A percentile compares a stretch with the other conserved stretches of the same genome.
Conservation (phyloP, 2,329 filamentous ascomycete genomes). For the Neopestalotiopsis sp. region DNA sequence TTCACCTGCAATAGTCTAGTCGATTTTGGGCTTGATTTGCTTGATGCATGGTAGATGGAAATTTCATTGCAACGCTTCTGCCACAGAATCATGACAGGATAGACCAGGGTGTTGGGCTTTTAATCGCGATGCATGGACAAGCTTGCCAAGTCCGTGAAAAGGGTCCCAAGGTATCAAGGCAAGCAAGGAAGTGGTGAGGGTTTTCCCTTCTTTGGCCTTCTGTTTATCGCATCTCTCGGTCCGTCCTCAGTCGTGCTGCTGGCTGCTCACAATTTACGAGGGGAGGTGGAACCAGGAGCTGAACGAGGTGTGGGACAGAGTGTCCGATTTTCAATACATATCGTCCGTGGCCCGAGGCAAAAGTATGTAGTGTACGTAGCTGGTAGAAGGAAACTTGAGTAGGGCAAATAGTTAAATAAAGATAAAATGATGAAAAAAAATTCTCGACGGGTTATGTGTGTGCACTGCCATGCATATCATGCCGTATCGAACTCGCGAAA, state of each 20-base stretch:
- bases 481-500: neutral
- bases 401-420: neutral
- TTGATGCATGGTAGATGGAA: conserved; percentile 3
- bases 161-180: too few relatives aligned
- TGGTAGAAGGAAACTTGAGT: neutral
- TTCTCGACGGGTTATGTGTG: neutral
- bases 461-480: neutral
- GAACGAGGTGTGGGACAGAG: neutral
- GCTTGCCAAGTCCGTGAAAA: neutral
- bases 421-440: neutral
- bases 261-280: neutral
- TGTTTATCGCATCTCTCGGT: neutral
- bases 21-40: neutral
- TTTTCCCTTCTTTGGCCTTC: neutral
- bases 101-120: neutral
- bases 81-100: neutral
- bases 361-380: neutral
- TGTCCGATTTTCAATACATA: neutral
- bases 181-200: neutral
- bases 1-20: conserved; percentile 6
- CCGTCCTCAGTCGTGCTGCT: neutral
- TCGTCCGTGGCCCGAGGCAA: neutral
- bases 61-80: conserved; percentile 11
- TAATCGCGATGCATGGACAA: neutral
- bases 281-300: neutral